Conservation (phyloP, 1,139 yeast species). For the Suhomyces guaymorum region DNA sequence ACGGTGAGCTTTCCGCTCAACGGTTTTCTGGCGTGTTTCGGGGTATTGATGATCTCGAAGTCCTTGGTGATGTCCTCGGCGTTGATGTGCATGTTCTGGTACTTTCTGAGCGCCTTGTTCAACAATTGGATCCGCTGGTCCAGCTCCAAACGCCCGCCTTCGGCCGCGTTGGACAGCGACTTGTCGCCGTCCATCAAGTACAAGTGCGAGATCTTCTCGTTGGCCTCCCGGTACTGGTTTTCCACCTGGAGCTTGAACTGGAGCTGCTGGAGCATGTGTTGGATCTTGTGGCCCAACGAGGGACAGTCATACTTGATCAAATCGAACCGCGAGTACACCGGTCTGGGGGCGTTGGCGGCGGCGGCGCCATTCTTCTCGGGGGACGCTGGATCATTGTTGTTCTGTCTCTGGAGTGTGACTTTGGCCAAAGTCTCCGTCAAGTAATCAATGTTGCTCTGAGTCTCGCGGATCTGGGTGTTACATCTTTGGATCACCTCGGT, state of each 20-base stretch:
- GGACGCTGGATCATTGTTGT: slow-evolving; percentile 9
- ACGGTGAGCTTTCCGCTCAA: slow-evolving; percentile 76
- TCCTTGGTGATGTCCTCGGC: slow-evolving; percentile 61
- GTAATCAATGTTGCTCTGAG: slow-evolving; percentile 87
- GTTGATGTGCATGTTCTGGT: slow-evolving; percentile 83
- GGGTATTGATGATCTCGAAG: slow-evolving; percentile 63
- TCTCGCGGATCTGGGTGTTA: slow-evolving; percentile 86
- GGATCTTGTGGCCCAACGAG: slow-evolving; percentile 91
- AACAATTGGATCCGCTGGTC: slow-evolving; percentile 82
- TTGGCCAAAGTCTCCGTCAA: slow-evolving; percentile 75
- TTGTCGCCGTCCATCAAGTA: slow-evolving; percentile 91
- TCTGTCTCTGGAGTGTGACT: slow-evolving; percentile 42
- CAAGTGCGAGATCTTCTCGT: slow-evolving; percentile 80
- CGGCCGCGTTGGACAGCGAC: slow-evolving; percentile 82
- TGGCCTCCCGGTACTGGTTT: slow-evolving; percentile 88
- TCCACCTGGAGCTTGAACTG: slow-evolving; percentile 94
- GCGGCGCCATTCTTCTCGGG: slow-evolving; percentile 11
- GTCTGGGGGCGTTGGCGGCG: slow-evolving; percentile 23
- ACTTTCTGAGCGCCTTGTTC: slow-evolving; percentile 80
- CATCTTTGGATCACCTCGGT: slow-evolving; percentile 85
- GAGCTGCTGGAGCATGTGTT: slow-evolving; percentile 89
- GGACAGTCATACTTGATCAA: slow-evolving; percentile 91
- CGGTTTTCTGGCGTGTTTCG: slow-evolving; percentile 77
- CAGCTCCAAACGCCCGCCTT: slow-evolving; percentile 80
- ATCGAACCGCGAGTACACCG: slow-evolving; percentile 68